These are phyloP conservation scores for Chlorella variabilis DNA, from an alignment of 163 green algal species.

Conservation along the genomic window DNA sequence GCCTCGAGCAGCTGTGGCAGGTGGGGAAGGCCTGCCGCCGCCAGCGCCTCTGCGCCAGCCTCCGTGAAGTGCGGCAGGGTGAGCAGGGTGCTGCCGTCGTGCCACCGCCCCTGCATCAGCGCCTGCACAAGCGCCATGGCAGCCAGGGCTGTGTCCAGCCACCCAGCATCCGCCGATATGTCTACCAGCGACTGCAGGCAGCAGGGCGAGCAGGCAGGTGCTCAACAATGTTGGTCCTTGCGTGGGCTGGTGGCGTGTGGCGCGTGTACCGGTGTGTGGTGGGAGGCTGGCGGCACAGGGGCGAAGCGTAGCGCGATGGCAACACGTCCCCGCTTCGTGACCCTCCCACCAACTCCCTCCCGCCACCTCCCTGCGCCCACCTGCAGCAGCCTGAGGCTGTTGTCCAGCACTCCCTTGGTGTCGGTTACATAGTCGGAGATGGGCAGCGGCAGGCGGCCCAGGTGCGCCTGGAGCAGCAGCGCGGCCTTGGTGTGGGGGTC, in stretches of 20 bases:
- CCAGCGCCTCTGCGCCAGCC: conserved; percentile 43
- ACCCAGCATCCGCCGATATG: conserved; percentile 80
- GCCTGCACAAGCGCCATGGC: conserved; percentile 88
- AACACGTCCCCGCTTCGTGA: no score
- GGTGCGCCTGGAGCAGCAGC: conserved; percentile 94
- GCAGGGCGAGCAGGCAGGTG: no score
- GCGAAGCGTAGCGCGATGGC: no score
- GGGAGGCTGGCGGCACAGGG: no score
- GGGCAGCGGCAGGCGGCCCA: conserved; percentile 80
- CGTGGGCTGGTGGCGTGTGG: no score
- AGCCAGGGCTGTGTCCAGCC: conserved; percentile 79
- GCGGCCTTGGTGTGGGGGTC: conserved; percentile 96
- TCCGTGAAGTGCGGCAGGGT: conserved; percentile 69
- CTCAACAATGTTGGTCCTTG: no score
- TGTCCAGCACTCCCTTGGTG: conserved; percentile 92
- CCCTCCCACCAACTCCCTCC: no score
- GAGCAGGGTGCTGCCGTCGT: conserved; percentile 69
- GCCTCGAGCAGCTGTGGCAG: conserved; percentile 49
- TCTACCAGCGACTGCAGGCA: conserved; percentile 87
- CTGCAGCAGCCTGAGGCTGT: conserved; percentile 88
- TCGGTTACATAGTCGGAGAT: conserved; percentile 97
- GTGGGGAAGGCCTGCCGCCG: conserved; percentile 28
- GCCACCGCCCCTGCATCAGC: conserved; percentile 83
- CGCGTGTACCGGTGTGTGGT: no score
- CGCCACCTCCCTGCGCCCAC: no score